Evolutionary conservation across 495 filamentous ascomycete species (phyloP), one percentile per base, ranked within the genome.

Genomic region (Jackrogersella multiformis): DNA sequence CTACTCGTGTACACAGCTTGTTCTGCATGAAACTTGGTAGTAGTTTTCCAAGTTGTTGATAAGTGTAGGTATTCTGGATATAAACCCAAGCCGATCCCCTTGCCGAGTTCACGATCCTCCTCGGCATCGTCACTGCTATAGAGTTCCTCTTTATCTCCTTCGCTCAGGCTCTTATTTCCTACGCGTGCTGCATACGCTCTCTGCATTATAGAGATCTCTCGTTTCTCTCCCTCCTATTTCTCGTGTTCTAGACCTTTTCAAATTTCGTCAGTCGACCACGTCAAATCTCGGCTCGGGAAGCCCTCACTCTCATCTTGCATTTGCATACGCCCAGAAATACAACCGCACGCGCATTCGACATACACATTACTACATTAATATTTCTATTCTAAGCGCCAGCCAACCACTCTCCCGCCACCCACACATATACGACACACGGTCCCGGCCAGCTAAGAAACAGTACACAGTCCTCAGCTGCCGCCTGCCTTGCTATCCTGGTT

Each of bases 261-360:
- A 36, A 44, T 59, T 56, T 60, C 54, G 30, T 54, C 52, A 39
- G 58, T 21, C 18, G 30, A 42, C 21, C 61, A 49, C 54, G 20
- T 57, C 68, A 56, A 75, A 73, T 73, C 62, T 75, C 68, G 73
- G 73, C 70, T 75, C 70, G 56, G 70, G 68, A 71, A 69, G 61
- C 63, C 68, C 57, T 57, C 66, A 39, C 61, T 68, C 45, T 59
- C 64, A 69, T 73, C 66, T 68, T 66, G 63, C 72, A 66, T 70
- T 56, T 49, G 61, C 52, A 57, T 52, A 46, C 32, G 35, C 44
- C 28, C 49, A 5, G 18, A 42, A 57, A 66, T 64, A 68, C 66
- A n/a, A 59, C 44, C 64, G 39, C 30, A 69, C 55, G 23, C 62
- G 58, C 59, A 64, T 44, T 28, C 45, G 44, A 58, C 55, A 12